A percentile compares a stretch with the other conserved stretches of the same genome.
phyloP scores from a whole-genome alignment of 2,329 filamentous ascomycete species.

The Graphilbum sp. region DNA sequence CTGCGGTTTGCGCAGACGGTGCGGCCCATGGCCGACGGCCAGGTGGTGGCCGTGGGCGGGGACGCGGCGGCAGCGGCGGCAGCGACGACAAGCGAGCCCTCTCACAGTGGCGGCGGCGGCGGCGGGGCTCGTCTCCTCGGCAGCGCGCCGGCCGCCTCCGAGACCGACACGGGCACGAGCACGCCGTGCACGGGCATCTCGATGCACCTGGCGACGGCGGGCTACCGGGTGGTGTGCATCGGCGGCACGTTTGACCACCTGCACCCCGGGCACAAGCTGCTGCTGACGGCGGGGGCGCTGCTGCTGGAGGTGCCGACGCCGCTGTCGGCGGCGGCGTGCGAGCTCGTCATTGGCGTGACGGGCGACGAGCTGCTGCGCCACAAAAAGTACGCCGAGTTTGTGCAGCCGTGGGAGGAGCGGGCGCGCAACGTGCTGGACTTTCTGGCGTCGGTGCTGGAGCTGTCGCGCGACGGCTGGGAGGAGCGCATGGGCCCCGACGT shows the following conservation, averaged over 20 bases:
- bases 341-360: constrained; percentile 72
- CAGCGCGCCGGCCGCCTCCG: too few species aligned
- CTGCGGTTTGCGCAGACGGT: constrained; percentile 28
- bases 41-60: constrained; percentile 30
- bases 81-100: constrained; percentile 1
- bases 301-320: constrained; percentile 39
- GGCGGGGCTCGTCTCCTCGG: too few species aligned
- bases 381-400: constrained; percentile 70
- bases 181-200: neutral
- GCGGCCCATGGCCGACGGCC: constrained; percentile 30
- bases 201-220: neutral
- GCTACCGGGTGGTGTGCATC: constrained; percentile 51
- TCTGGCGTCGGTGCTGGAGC: constrained; percentile 43
- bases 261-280: constrained; percentile 88
- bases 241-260: constrained; percentile 96
- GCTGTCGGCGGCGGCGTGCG: constrained; percentile 25
- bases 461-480: constrained; percentile 26
- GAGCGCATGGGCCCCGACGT: constrained; percentile 10
- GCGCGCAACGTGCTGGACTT: constrained; percentile 57
- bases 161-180: constrained; percentile 6
- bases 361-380: constrained; percentile 73
- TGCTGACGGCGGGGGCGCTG: constrained; percentile 74
- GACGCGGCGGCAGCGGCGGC: neutral
- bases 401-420: constrained; percentile 67
- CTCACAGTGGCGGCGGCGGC: neutral